Conservation (phyloP, 1,284 basidiomycete species). For the Moesziomyces sp. region DNA sequence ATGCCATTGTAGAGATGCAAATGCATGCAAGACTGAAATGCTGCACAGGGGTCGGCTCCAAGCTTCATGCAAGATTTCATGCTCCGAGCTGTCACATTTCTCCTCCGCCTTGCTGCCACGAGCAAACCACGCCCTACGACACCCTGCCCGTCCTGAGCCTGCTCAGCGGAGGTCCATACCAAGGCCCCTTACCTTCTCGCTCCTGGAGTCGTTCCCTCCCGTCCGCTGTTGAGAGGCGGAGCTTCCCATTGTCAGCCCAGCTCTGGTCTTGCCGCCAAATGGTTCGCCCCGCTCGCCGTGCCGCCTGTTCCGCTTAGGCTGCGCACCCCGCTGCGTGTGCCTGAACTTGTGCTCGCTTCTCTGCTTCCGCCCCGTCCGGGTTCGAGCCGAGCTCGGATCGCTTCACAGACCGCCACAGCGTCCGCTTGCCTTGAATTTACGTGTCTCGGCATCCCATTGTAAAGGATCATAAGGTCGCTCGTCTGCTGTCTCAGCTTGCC, state of each 20-base stretch:
- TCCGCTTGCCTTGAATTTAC: too few relatives aligned
- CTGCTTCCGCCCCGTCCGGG: background rate
- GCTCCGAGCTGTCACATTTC: slow-evolving; percentile 32
- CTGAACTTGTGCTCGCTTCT: background rate
- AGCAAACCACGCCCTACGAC: background rate
- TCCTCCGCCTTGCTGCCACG: background rate
- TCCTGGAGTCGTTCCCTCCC: background rate
- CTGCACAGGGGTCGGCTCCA: slow-evolving; percentile 20
- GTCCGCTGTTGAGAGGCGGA: background rate
- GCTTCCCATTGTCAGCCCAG: background rate
- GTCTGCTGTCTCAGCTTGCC: slow-evolving; percentile 1
- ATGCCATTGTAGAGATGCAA: background rate
- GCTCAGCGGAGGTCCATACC: background rate
- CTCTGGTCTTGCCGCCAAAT: background rate
- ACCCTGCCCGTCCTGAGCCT: too few relatives aligned
- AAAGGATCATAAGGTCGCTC: background rate
- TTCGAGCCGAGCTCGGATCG: background rate
- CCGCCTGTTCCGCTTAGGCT: background rate
- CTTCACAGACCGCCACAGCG: too few relatives aligned
- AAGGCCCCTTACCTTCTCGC: slow-evolving; percentile 4
- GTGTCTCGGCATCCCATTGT: slow-evolving; percentile 2
- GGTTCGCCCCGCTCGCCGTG: too few relatives aligned
- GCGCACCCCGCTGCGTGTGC: background rate
- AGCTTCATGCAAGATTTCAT: slow-evolving; percentile 11
- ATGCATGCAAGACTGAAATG: slow-evolving; percentile 24